Evolutionary conservation across 352 stramenopile species (phyloP).

Genomic region (Globisporangium abappressorium): DNA sequence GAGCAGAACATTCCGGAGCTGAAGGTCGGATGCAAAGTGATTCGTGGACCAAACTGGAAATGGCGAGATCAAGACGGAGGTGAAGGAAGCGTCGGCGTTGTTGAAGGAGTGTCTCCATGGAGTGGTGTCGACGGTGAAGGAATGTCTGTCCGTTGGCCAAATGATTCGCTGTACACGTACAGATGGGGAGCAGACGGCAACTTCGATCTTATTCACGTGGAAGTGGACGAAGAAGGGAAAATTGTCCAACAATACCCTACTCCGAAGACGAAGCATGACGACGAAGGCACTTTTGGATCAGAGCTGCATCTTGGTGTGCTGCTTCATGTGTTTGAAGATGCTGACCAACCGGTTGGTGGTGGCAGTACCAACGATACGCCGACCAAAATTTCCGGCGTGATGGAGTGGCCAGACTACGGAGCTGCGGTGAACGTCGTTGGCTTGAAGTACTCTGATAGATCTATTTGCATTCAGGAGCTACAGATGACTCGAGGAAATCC

Average conservation of each 20-base stretch:
- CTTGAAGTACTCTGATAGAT: slow-evolving; percentile 45
- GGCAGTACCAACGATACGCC: not conserved
- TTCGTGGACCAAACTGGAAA: slow-evolving; percentile 89
- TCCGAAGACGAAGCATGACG: slow-evolving; percentile 64
- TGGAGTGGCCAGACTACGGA: slow-evolving; percentile 86
- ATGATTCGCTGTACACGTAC: slow-evolving; percentile 87
- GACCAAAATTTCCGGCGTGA: slow-evolving; percentile 49
- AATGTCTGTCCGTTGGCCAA: slow-evolving; percentile 88
- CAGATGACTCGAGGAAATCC: slow-evolving; percentile 77
- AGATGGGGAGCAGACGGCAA: slow-evolving; percentile 86
- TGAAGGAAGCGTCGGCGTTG: slow-evolving; percentile 74
- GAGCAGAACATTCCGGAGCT: slow-evolving; percentile 53
- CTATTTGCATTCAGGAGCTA: slow-evolving; percentile 75
- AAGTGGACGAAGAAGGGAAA: slow-evolving; percentile 78
- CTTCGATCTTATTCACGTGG: slow-evolving; percentile 82
- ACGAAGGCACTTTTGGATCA: slow-evolving; percentile 71
- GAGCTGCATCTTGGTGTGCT: slow-evolving; percentile 80
- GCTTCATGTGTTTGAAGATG: slow-evolving; percentile 55
- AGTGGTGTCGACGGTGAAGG: slow-evolving; percentile 87
- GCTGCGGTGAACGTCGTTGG: slow-evolving; percentile 71
- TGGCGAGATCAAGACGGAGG: slow-evolving; percentile 88
- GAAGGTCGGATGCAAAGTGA: slow-evolving; percentile 82
- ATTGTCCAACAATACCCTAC: slow-evolving; percentile 68
- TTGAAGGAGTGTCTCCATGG: slow-evolving; percentile 86
- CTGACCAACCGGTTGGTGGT: not conserved